phyloP scores from a whole-genome alignment of 768 basidiomycete species.

The Baorangia bicolor region DNA sequence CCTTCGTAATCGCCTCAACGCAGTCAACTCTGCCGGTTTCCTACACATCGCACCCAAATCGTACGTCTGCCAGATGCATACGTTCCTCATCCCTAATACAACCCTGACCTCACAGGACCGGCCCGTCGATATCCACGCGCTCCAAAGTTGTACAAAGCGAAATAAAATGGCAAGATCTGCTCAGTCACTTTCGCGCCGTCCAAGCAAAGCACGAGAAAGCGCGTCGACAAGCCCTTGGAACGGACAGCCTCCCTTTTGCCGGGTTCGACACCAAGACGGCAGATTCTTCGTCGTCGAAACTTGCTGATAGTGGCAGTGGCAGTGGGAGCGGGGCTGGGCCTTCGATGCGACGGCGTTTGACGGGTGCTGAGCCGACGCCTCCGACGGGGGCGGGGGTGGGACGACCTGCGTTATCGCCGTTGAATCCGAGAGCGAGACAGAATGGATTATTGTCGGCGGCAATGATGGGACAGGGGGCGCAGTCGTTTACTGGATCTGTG shows the following conservation, averaged over 20 bases:
- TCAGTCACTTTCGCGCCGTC: constrained; percentile 86
- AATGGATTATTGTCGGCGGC: constrained; percentile 41
- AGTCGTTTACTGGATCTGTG: constrained; percentile 27
- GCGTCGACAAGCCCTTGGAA: constrained; percentile 71
- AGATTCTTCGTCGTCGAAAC: constrained; percentile 17
- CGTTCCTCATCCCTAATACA: neutral
- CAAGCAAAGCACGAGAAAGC: constrained; percentile 93
- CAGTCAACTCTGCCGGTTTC: constrained; percentile 94
- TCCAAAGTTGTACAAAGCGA: constrained; percentile 83
- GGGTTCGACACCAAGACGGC: constrained; percentile 39
- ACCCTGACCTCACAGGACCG: constrained; percentile 33
- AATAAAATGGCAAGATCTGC: constrained; percentile 96
- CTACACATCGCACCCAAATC: constrained; percentile 85
- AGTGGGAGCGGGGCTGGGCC: constrained; percentile 35
- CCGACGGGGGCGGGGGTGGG: constrained; percentile 18
- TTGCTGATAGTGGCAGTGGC: neutral
- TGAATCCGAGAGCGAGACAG: constrained; percentile 69
- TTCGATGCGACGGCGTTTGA: constrained; percentile 59
- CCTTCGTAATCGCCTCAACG: constrained; percentile 88
- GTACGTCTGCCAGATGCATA: constrained; percentile 43
- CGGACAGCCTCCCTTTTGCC: constrained; percentile 53
- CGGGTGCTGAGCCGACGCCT: constrained; percentile 44
- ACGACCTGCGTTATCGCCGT: constrained; percentile 58
- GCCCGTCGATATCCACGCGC: constrained; percentile 47
- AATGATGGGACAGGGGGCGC: constrained; percentile 37